Base-by-base conservation (phyloP, 192 early-diverging fungal species). In the Entophlyctis luteolus region DNA sequence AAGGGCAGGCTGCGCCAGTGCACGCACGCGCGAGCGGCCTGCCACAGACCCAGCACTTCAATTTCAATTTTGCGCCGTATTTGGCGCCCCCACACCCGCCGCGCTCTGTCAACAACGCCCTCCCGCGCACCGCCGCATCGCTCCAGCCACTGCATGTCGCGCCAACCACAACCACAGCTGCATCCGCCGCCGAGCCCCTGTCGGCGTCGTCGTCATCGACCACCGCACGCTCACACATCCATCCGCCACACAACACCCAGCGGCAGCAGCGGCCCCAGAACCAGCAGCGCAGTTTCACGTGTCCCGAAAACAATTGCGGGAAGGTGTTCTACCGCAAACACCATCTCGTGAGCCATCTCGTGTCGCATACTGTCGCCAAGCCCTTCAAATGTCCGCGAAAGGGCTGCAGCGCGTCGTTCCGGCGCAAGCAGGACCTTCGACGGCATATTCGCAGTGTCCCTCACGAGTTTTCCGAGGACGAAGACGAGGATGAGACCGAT, bases 381-480 rank as follows among this genome's bases (percentile, higher is more conserved):
- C 62, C 62, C 10, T 63, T 50, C 45, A 1, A 6, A 1, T 63
- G 62, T 18, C n/a, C 6, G 5, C 48, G 34, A n/a, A n/a, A 18
- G 23, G 62, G 62, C 10, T 63, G 62, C 34, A 12, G 33, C 29
- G 25, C 47, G 14, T 33, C 48, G 18, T 63, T 63, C 46, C 23
- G 62, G 31, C 45, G 62, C 6, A 50, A 14, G 16, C 62, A 63
- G 48, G 62, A 63, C 45, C 34, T 63, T 45, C 45, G 62, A 27
- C 28, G 45, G 8, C 29, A 12, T 33, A 33, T 63, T 5, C 39
- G 39, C 10, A 42, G n/a, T n/a, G 39, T 42, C n/a, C 10, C n/a
- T 12, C 39, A 42, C n/a, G n/a, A n/a, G n/a, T n/a, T n/a, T n/a
- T n/a, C n/a, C n/a, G n/a, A n/a, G n/a, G n/a, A n/a, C n/a, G 39